Evolutionary conservation across 345 rosid genomes (phyloP).

Genomic region (Excoecaria agallocha): DNA sequence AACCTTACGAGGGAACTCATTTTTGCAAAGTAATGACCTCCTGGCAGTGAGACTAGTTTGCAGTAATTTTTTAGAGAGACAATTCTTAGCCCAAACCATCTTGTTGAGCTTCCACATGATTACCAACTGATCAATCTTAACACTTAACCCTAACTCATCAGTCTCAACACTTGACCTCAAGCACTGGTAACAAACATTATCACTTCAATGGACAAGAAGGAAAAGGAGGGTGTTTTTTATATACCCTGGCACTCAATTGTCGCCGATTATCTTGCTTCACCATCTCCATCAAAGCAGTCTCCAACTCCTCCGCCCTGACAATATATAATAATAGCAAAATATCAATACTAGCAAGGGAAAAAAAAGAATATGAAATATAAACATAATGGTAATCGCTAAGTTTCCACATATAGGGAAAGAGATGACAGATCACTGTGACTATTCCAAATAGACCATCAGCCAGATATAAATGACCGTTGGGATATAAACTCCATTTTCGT

Average conservation of each 20-base stretch:
- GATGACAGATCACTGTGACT: neutral
- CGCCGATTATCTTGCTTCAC: slow-evolving; percentile 96
- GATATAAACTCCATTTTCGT: neutral
- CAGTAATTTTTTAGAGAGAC: neutral
- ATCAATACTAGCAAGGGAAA: slow-evolving; percentile 7
- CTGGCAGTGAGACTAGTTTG: neutral
- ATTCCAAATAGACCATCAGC: neutral
- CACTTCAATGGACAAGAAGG: neutral
- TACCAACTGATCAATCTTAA: neutral
- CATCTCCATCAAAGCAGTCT: slow-evolving; percentile 99
- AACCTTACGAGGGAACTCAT: neutral
- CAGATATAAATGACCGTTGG: neutral
- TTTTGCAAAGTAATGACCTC: neutral
- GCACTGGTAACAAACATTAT: neutral
- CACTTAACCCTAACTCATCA: neutral
- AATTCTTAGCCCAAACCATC: neutral
- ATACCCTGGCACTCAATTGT: slow-evolving; percentile 93
- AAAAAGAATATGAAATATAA: neutral
- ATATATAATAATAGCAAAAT: slow-evolving; percentile 17
- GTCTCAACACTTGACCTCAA: neutral
- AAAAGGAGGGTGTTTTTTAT: neutral
- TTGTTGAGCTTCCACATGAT: neutral
- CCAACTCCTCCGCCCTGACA: slow-evolving; percentile 95
- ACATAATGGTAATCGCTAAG: neutral
- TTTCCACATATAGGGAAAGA: neutral